phyloP scores from a whole-genome alignment of 1,139 yeast species.

The Blastobotrys elegans region DNA sequence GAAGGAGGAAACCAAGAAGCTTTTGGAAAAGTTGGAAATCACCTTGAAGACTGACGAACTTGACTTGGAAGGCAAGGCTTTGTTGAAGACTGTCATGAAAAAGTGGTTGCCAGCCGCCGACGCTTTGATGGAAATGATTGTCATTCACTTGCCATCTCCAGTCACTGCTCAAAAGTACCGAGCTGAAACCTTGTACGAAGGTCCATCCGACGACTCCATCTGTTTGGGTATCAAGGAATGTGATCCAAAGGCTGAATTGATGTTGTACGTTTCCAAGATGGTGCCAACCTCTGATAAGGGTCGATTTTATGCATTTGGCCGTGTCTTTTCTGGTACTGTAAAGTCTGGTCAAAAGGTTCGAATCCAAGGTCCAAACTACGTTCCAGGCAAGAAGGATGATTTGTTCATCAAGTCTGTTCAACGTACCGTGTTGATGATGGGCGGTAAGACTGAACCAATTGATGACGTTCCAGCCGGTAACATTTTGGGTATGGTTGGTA shows the following conservation, averaged over 20 bases:
- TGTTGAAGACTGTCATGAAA: slow-evolving; percentile 98
- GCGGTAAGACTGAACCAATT: slow-evolving; percentile 95
- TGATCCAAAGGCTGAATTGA: slow-evolving; percentile 97
- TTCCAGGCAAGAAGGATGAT: slow-evolving; percentile 97
- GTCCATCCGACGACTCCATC: slow-evolving; percentile 93
- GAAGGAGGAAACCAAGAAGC: slow-evolving; percentile 89
- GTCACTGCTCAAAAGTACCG: slow-evolving; percentile 98
- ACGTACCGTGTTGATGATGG: slow-evolving; percentile 99
- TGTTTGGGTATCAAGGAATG: slow-evolving; percentile 94
- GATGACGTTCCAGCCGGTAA: slow-evolving; percentile 99
- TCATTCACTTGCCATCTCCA: slow-evolving; percentile 98
- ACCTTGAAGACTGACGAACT: slow-evolving; percentile 87
- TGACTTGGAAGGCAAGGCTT: slow-evolving; percentile 98
- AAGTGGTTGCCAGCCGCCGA: slow-evolving; percentile 99
- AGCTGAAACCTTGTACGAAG: slow-evolving; percentile 99
- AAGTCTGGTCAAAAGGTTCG: slow-evolving; percentile 98
- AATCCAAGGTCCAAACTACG: slow-evolving; percentile 99
- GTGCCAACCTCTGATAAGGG: slow-evolving; percentile 99
- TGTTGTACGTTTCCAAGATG: slow-evolving; percentile 99
- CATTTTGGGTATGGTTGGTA: slow-evolving; percentile 99
- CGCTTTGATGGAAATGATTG: slow-evolving; percentile 98
- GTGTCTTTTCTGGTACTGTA: slow-evolving; percentile 99
- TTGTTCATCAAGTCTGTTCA: slow-evolving; percentile 95
- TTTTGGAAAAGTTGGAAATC: slow-evolving; percentile 91
- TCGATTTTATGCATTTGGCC: slow-evolving; percentile 99